Evolutionary conservation across 345 rosid species (phyloP).

Genomic region (Garcia nutans): DNA sequence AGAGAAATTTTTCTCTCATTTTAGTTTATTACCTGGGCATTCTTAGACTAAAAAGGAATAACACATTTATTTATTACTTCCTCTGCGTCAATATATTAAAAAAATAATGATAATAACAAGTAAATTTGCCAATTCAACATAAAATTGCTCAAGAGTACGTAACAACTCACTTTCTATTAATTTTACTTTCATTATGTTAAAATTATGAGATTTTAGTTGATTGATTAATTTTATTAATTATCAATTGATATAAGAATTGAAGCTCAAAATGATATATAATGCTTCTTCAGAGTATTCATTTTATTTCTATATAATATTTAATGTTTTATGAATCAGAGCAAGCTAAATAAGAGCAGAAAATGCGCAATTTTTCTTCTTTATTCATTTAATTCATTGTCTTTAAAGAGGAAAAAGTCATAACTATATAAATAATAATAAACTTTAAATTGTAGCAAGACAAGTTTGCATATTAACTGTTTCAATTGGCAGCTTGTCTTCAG

Average conservation of each 20-base stretch:
- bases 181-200: too few relatives aligned
- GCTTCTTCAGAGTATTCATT: not conserved
- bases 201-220: too few relatives aligned
- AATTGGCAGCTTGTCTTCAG: conserved; percentile 52
- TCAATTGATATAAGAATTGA: conserved; percentile 43
- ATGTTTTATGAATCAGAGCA: not conserved
- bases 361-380: not conserved
- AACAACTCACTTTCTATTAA: too few relatives aligned
- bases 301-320: not conserved
- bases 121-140: too few relatives aligned
- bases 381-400: not conserved
- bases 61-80: too few relatives aligned
- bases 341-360: not conserved
- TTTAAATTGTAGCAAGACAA: conserved; percentile 29
- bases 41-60: too few relatives aligned
- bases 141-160: too few relatives aligned
- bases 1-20: too few relatives aligned
- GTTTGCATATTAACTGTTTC: conserved; percentile 42
- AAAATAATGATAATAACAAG: too few relatives aligned
- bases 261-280: not conserved
- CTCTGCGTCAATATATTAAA: too few relatives aligned
- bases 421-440: not conserved
- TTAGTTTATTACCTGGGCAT: too few relatives aligned
- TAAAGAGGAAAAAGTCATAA: not conserved
- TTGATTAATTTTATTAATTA: conserved; percentile 32